Evolutionary conservation across 176 grass and related monocot genomes (phyloP).

Genomic region (Otatea glauca): DNA sequence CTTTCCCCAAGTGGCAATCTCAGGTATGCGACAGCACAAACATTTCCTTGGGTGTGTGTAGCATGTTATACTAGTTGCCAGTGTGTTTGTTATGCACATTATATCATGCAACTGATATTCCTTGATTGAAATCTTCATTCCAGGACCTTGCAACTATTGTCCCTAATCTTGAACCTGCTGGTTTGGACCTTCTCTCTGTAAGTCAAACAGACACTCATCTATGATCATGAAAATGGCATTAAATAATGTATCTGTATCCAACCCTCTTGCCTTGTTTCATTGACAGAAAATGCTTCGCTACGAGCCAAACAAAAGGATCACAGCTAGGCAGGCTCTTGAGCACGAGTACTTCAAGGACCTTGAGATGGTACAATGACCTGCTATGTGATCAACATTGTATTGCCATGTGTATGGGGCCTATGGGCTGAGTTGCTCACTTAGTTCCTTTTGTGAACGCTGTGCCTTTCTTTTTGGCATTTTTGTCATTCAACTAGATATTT

Average conservation of each 20-base stretch:
- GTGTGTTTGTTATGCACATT: neutral
- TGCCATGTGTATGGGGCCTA: constrained; percentile 47
- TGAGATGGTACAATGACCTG: constrained; percentile 62
- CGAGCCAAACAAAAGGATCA: constrained; percentile 89
- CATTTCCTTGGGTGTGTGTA: constrained; percentile 10
- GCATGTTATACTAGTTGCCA: neutral
- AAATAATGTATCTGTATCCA: neutral
- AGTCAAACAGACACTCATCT: constrained; percentile 39
- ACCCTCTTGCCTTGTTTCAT: constrained; percentile 10
- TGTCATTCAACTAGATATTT: constrained; percentile 50
- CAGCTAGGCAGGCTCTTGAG: constrained; percentile 76
- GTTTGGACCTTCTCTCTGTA: constrained; percentile 90
- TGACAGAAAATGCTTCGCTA: constrained; percentile 85
- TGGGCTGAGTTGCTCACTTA: constrained; percentile 39
- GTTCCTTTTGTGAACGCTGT: constrained; percentile 42
- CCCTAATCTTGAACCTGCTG: constrained; percentile 74
- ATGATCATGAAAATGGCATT: neutral
- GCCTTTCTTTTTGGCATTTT: constrained; percentile 41
- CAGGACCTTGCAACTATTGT: constrained; percentile 73
- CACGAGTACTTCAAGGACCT: constrained; percentile 95
- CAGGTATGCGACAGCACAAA: constrained; percentile 53
- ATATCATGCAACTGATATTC: constrained; percentile 29
- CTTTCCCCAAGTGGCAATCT: constrained; percentile 85
- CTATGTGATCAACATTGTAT: constrained; percentile 33
- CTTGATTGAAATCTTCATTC: constrained; percentile 29